phyloP scores from a whole-genome alignment of 1,284 basidiomycete genomes.

The Ustilago vetiveriae region DNA sequence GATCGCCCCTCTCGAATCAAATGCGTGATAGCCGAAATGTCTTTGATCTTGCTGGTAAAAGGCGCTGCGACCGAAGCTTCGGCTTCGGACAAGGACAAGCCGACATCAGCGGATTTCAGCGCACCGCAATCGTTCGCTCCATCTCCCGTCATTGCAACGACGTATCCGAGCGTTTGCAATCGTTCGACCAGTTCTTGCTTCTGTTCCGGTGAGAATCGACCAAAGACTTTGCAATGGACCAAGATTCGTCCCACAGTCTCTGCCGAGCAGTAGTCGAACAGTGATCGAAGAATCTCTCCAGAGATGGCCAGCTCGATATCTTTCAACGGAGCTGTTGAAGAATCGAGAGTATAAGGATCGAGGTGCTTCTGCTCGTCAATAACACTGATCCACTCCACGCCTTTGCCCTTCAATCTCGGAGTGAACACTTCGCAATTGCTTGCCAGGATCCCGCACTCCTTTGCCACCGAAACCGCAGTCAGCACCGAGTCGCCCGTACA shows the following conservation, averaged over 20 bases:
- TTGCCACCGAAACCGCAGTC: slow-evolving; percentile 49
- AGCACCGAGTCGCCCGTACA: slow-evolving; percentile 51
- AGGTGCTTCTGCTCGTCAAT: slow-evolving; percentile 20
- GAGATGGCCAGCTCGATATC: slow-evolving; percentile 48
- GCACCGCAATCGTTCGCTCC: slow-evolving; percentile 55
- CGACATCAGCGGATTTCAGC: slow-evolving; percentile 51
- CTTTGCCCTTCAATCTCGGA: slow-evolving; percentile 14
- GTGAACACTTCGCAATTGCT: slow-evolving; percentile 25
- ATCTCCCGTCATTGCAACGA: slow-evolving; percentile 44
- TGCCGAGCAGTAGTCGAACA: slow-evolving; percentile 25
- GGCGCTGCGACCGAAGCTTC: slow-evolving; percentile 53
- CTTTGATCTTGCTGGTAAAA: slow-evolving; percentile 34
- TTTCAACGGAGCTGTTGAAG: slow-evolving; percentile 11
- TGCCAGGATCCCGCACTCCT: slow-evolving; percentile 37
- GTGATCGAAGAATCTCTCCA: slow-evolving; percentile 33
- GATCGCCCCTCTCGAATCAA: slow-evolving; percentile 48
- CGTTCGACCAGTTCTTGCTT: slow-evolving; percentile 53
- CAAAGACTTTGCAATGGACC: slow-evolving; percentile 46
- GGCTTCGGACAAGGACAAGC: slow-evolving; percentile 46
- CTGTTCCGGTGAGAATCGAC: slow-evolving; percentile 49
- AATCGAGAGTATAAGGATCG: slow-evolving; percentile 45
- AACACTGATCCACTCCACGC: slow-evolving; percentile 46
- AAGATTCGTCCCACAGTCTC: slow-evolving; percentile 48
- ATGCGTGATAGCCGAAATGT: slow-evolving; percentile 34
- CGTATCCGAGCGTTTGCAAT: slow-evolving; percentile 41